Evolutionary conservation across 2,329 filamentous ascomycete species (phyloP), one percentile per base, ranked within the genome.

Genomic region (Escovopsis weberi): DNA sequence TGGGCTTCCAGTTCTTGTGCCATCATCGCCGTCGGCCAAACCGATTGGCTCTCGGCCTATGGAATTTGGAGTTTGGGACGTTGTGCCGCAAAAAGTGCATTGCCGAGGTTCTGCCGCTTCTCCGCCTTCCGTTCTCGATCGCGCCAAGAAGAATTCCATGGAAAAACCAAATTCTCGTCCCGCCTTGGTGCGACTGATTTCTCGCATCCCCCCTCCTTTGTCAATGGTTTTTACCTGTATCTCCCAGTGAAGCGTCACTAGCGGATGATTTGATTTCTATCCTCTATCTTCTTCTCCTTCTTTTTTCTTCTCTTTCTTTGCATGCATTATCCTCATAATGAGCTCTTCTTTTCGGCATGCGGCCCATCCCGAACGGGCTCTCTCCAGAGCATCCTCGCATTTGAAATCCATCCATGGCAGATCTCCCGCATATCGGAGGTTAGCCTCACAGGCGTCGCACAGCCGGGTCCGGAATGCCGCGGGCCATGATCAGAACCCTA

Each of bases 381-480:
- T 70, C 37, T 56, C 61, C 15, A 59, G 66, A 56, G 61, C 61
- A 42, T 61, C 66, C 49, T 55, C 61, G 44, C 60, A 63, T 46
- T 40, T 54, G 39, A 50, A 47, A 48, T 45, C 55, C 47, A 59
- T 62, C 43, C 54, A 61, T 48, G 59, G 64, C 56, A 67, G 64
- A 60, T 64, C 66, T 42, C 67, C 68, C 43, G 65, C 68, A 19
- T 69, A 67, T 50, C 59, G 64, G 53, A 64, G 69, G 60, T 64
- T 73, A 67, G 57, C 56, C 44, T 63, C 57, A 38, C 52, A 59
- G 44, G 54, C 62, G 44, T 56, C 56, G 26, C 55, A 53, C 39
- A 52, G 48, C 46, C 44, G 52, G 43, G 51, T 48, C 35, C 50
- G 51, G 38, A 52, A 54, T 53, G 49, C 49, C 48, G 45, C 51